Evolutionary conservation across 805 yeast species (phyloP).

Genomic region (Saturnispora gosingensis): DNA sequence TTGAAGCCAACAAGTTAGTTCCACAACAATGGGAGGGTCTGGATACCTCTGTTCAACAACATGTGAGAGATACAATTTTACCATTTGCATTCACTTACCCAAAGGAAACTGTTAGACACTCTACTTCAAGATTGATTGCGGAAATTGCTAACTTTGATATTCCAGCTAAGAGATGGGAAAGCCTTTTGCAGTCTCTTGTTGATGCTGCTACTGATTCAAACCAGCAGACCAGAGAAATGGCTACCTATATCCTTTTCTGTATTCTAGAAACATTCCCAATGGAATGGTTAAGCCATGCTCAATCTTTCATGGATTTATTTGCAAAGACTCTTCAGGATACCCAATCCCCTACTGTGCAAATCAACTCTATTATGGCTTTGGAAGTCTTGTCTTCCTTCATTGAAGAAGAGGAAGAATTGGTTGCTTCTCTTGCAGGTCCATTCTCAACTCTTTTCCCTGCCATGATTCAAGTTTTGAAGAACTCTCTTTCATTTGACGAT

Average conservation of each 20-base stretch:
- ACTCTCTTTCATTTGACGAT: constrained; percentile 63
- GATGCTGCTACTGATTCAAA: constrained; percentile 47
- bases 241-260: constrained; percentile 69
- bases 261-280: constrained; percentile 65
- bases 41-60: constrained; percentile 41
- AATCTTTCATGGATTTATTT: constrained; percentile 65
- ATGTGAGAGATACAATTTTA: constrained; percentile 61
- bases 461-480: constrained; percentile 73
- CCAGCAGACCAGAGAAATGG: constrained; percentile 62
- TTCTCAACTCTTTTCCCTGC: constrained; percentile 66
- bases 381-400: constrained; percentile 59
- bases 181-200: constrained; percentile 62
- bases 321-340: constrained; percentile 55
- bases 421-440: constrained; percentile 31
- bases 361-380: constrained; percentile 73
- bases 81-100: constrained; percentile 58
- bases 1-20: constrained; percentile 85
- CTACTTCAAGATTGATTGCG: constrained; percentile 81
- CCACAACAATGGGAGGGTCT: constrained; percentile 56
- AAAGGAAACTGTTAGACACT: constrained; percentile 65
- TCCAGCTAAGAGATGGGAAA: constrained; percentile 59
- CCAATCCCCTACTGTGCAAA: constrained; percentile 61
- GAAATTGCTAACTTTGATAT: constrained; percentile 75
- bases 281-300: constrained; percentile 46
- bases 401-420: constrained; percentile 47